A percentile compares a stretch with the other conserved stretches of the same genome.
phyloP scores from a whole-genome alignment of 2,329 filamentous ascomycete species.

The Aspergillus terreus region DNA sequence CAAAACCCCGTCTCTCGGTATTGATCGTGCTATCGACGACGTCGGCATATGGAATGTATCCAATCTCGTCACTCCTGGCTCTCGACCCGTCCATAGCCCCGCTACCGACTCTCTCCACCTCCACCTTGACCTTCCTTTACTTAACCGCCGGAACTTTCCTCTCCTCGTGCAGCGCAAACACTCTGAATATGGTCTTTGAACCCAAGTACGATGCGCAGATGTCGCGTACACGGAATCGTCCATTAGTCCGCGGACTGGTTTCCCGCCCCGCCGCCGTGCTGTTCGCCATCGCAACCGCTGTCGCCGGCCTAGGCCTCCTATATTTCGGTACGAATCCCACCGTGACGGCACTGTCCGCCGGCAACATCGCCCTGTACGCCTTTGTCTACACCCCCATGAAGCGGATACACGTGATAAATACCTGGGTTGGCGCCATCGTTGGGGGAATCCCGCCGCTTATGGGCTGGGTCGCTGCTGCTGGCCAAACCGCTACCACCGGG shows the following conservation, averaged over 20 bases:
- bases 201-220: conserved; percentile 85
- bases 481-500: conserved; percentile 70
- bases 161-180: conserved; percentile 86
- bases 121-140: conserved; percentile 86
- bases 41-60: conserved; percentile 87
- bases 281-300: conserved; percentile 74
- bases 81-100: conserved; percentile 67
- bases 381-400: conserved; percentile 92
- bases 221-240: conserved; percentile 86
- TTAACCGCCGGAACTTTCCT: conserved; percentile 85
- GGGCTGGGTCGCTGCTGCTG: conserved; percentile 95
- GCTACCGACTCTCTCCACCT: conserved; percentile 61
- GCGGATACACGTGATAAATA: conserved; percentile 79
- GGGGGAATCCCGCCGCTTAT: conserved; percentile 93
- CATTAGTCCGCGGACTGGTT: conserved; percentile 78
- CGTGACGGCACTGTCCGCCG: conserved; percentile 75
- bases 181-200: conserved; percentile 97
- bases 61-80: conserved; percentile 78
- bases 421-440: conserved; percentile 90
- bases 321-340: conserved; percentile 94
- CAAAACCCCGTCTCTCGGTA: conserved; percentile 91
- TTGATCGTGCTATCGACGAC: conserved; percentile 89
- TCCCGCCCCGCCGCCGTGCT: conserved; percentile 65
- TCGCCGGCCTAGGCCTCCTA: conserved; percentile 66
- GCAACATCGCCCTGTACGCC: conserved; percentile 87